Base-by-base conservation (phyloP, 2,329 filamentous ascomycete species). In the Thyridium curvatum region DNA sequence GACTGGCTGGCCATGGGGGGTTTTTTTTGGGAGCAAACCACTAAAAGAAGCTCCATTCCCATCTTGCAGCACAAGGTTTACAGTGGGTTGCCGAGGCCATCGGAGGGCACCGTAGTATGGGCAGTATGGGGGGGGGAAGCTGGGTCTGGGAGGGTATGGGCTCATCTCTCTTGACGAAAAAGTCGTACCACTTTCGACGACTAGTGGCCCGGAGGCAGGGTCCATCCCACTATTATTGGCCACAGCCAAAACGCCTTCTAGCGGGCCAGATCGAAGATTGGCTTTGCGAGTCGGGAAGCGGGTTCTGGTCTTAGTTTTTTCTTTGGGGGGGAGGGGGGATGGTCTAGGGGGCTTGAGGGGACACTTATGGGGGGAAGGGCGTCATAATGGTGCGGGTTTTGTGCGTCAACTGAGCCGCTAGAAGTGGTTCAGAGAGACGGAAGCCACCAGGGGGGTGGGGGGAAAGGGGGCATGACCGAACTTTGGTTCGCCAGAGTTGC, bases 251-350 rank as follows among this genome's bases (percentile, higher is more conserved):
- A 31, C 21, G 28, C 14, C 14, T 13, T 15, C 15, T 30, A 14
- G 18, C 35, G 18, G 13, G 21, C 28, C 28, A 37, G 35, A 37
- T 37, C 35, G 35, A 31, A 37, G 35, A 37, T 37, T 31, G 28
- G 16, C 35, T 30, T 26, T 26, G 14, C 29, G 28, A 18, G 13
- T n/a, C 14, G 32, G 32, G 32, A 33, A 33, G 32, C 32, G 32
- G 32, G 32, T 26, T 26, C 21, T 26, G 21, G 21, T 26, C 21
- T 26, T 26, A 26, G 21, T 6, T 26, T 26, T 26, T 26, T n/a
- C n/a, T n/a, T n/a, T n/a, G n/a, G n/a, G n/a, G n/a, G n/a, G n/a
- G n/a, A n/a, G n/a, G n/a, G n/a, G n/a, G n/a, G n/a, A n/a, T n/a
- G n/a, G n/a, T n/a, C n/a, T n/a, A 10, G 21, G 21, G 21, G 21